These are phyloP conservation scores for Erucastrum elatum DNA, from an alignment of 345 rosid genomes.

Conservation along the genomic window DNA sequence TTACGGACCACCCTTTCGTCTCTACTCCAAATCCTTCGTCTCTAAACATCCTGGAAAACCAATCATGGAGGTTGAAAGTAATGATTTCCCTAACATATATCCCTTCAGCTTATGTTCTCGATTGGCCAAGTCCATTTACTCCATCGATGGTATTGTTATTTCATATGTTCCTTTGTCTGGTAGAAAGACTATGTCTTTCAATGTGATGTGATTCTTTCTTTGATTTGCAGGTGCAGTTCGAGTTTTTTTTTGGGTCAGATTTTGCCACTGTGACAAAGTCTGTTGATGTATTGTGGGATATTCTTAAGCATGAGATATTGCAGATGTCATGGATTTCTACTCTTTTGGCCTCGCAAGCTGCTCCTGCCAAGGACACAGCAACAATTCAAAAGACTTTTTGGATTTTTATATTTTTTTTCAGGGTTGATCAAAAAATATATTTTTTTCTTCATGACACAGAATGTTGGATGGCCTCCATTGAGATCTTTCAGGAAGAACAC, in stretches of 20 bases:
- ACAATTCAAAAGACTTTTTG: neutral
- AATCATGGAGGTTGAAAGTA: constrained; percentile 75
- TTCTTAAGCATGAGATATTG: too few relatives aligned
- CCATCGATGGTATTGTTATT: constrained; percentile 60
- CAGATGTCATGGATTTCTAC: too few relatives aligned
- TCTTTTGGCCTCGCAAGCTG: too few relatives aligned
- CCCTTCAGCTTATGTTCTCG: constrained; percentile 60
- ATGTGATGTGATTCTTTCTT: too few relatives aligned
- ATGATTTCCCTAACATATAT: constrained; percentile 82
- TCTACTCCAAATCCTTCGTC: constrained; percentile 80
- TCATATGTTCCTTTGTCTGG: neutral
- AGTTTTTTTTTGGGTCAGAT: too few relatives aligned
- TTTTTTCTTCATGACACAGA: constrained; percentile 34
- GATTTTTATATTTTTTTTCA: neutral
- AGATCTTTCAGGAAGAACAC: constrained; percentile 49
- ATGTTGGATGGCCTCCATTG: neutral
- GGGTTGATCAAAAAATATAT: too few relatives aligned
- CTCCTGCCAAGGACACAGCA: too few relatives aligned
- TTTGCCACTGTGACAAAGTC: too few relatives aligned
- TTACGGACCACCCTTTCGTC: too few relatives aligned
- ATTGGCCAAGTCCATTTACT: constrained; percentile 68
- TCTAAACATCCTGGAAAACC: constrained; percentile 82
- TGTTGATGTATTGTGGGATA: too few relatives aligned
- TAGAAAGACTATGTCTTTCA: neutral
- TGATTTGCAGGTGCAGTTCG: too few relatives aligned